Percentiles rank a stretch among this genome's conserved stretches.
Evolutionary conservation across 2,329 filamentous ascomycete species (phyloP).

Genomic region (Fonsecaea nubica): DNA sequence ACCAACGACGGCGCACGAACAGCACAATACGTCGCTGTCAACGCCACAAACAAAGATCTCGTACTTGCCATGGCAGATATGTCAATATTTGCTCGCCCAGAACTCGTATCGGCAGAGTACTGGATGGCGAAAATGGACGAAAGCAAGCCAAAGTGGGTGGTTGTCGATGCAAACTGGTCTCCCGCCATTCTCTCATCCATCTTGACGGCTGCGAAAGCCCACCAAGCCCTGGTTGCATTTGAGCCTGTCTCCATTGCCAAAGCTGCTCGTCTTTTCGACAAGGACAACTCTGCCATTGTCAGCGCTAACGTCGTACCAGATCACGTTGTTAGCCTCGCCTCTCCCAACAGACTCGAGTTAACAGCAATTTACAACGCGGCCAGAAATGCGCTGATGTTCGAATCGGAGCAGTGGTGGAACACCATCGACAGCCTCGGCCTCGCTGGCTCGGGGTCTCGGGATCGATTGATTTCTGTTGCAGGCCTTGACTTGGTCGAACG

Average conservation of each 20-base stretch:
- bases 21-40: slow-evolving; percentile 90
- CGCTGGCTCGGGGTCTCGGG: slow-evolving; percentile 69
- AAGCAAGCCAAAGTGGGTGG: slow-evolving; percentile 73
- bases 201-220: slow-evolving; percentile 65
- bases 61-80: slow-evolving; percentile 97
- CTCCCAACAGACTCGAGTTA: slow-evolving; percentile 85
- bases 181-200: slow-evolving; percentile 70
- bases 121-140: slow-evolving; percentile 67
- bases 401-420: slow-evolving; percentile 75
- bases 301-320: slow-evolving; percentile 60
- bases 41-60: slow-evolving; percentile 81
- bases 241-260: slow-evolving; percentile 90
- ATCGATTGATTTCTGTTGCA: slow-evolving; percentile 74
- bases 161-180: slow-evolving; percentile 88
- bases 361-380: slow-evolving; percentile 78
- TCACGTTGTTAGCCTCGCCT: slow-evolving; percentile 73
- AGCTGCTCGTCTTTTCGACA: slow-evolving; percentile 69
- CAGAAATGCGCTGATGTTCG: slow-evolving; percentile 69
- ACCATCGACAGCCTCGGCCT: slow-evolving; percentile 82
- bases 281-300: slow-evolving; percentile 43
- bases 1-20: slow-evolving; percentile 67
- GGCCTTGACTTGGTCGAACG: slow-evolving; percentile 72
- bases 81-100: slow-evolving; percentile 71
- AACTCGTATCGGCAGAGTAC: slow-evolving; percentile 55
- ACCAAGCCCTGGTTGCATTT: slow-evolving; percentile 71